Evolutionary conservation across 164 flowering plant genomes (phyloP), one percentile per base, ranked within the genome.

Genomic region (Magnolia officinalis): DNA sequence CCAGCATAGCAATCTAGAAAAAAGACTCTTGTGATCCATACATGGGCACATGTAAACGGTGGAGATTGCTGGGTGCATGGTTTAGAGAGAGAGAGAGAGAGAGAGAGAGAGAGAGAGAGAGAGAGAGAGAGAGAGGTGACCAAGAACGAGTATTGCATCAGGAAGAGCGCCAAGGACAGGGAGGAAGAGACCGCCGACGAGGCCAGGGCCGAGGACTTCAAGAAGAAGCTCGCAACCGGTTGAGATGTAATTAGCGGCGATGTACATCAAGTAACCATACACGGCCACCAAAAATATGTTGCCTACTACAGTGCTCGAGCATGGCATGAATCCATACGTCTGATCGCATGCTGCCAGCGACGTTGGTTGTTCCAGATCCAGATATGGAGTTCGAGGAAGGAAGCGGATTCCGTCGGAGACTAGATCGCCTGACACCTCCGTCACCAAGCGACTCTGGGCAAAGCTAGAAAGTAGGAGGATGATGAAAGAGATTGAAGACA

Each of bases 161-260:
- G 99, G 99, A 78, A 95, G 92, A 0, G 97, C 95, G n/a, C 98
- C 95, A 66, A 95, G 97, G 0, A 89, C 79, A 29, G 99, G 99
- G 13, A 95, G 90, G 58, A 95, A 89, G 8, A 95, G 82, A 3
- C 98, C 99, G 1, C 98, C 99, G 20, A 95, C 81, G 58, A 95
- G 80, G 1, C 99, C 99, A 19, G 98, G 98, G 0, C 99, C 99
- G 18, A 93, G 83, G 55, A 93, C 86, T 86, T 88, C 90, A 6
- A 95, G 81, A 84, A 95, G 72, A 2, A 93, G 85, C 87, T 93
- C 98, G 65, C 99, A 92, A 0, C 97, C 98, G 29, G 63, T 50
- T 8, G 99, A 93, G 45, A 95, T 81, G 69, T 80, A 89, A 16
- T 85, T 90, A 0, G 99, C 99, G 0, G 90, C 92, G 23, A 79